Conservation (phyloP, 805 yeast species). For the Candida palmyrensis region DNA sequence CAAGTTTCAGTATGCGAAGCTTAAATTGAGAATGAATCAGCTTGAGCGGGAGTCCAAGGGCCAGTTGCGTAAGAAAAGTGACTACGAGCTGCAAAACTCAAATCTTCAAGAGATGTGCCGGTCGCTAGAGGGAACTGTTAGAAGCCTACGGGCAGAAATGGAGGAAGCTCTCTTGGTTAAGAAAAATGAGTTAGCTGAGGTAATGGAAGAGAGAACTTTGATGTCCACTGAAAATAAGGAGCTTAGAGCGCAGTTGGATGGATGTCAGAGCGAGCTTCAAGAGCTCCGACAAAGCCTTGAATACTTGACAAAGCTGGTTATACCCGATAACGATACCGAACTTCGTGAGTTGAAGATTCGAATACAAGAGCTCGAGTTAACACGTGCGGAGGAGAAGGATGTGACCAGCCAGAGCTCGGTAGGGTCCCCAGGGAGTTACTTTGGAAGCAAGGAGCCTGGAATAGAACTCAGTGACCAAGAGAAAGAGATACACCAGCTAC, state of each 20-base stretch:
- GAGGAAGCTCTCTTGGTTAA: slow-evolving; percentile 5
- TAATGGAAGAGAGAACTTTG: slow-evolving; percentile 8
- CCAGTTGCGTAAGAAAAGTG: slow-evolving; percentile 7
- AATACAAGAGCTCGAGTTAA: not conserved
- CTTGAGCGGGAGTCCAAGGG: slow-evolving; percentile 9
- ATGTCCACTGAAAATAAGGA: slow-evolving; percentile 9
- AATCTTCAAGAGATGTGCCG: slow-evolving; percentile 7
- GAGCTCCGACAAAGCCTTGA: slow-evolving; percentile 6
- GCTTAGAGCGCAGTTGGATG: slow-evolving; percentile 5
- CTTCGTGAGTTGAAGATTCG: slow-evolving; percentile 12
- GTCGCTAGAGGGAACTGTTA: slow-evolving; percentile 6
- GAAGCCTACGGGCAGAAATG: slow-evolving; percentile 9
- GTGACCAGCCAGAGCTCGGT: not conserved
- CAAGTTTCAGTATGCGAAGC: slow-evolving; percentile 21
- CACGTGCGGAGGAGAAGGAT: not conserved
- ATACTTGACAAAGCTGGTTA: slow-evolving; percentile 9
- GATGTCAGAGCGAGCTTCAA: slow-evolving; percentile 7
- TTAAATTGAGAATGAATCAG: slow-evolving; percentile 9
- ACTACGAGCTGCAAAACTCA: slow-evolving; percentile 6
- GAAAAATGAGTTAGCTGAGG: slow-evolving; percentile 7
- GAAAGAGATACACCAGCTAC: slow-evolving; percentile 3
- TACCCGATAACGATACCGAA: slow-evolving; percentile 20
- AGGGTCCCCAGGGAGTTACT: not conserved
- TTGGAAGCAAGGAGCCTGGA: slow-evolving; percentile 1
- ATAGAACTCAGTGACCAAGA: slow-evolving; percentile 7